Percentiles rank a stretch among this genome's conserved stretches.
Conservation (phyloP, 306 rosid genomes). For the Cicer pinnatifidum region DNA sequence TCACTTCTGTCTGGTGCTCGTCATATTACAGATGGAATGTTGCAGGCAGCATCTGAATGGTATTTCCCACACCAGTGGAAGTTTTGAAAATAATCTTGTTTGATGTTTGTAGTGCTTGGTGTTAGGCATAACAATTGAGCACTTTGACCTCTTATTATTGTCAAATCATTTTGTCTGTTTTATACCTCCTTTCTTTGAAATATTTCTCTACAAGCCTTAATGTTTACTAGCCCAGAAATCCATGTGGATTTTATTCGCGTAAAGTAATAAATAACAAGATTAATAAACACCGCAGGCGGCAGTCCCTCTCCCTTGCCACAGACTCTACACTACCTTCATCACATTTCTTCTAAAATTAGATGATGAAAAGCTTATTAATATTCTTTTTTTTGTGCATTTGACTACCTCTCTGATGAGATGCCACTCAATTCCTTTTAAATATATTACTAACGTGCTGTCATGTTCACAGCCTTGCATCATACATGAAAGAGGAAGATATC, state of each 20-base stretch:
- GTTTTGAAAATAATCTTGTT: constrained; percentile 24
- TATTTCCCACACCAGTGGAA: constrained; percentile 39
- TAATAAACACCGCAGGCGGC: neutral
- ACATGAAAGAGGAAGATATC: constrained; percentile 84
- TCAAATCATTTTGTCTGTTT: constrained; percentile 27
- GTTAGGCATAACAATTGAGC: constrained; percentile 12
- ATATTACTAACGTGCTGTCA: constrained; percentile 52
- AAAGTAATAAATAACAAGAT: neutral
- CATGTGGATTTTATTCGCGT: constrained; percentile 19
- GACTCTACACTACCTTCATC: constrained; percentile 11
- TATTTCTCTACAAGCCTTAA: neutral
- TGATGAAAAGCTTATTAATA: constrained; percentile 21
- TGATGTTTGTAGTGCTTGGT: constrained; percentile 33
- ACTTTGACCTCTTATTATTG: constrained; percentile 25
- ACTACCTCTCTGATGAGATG: constrained; percentile 29
- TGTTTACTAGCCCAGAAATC: neutral
- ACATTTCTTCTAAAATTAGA: constrained; percentile 17
- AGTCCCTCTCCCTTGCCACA: constrained; percentile 20
- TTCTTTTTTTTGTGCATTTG: neutral
- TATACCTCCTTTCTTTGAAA: constrained; percentile 29
- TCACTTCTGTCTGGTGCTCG: constrained; percentile 90
- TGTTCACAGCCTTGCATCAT: constrained; percentile 85
- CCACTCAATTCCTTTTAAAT: constrained; percentile 29
- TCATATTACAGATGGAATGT: constrained; percentile 86
- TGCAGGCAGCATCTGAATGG: constrained; percentile 99